Conservation (phyloP, 345 rosid genomes). For the Capsella bursapastoris region DNA sequence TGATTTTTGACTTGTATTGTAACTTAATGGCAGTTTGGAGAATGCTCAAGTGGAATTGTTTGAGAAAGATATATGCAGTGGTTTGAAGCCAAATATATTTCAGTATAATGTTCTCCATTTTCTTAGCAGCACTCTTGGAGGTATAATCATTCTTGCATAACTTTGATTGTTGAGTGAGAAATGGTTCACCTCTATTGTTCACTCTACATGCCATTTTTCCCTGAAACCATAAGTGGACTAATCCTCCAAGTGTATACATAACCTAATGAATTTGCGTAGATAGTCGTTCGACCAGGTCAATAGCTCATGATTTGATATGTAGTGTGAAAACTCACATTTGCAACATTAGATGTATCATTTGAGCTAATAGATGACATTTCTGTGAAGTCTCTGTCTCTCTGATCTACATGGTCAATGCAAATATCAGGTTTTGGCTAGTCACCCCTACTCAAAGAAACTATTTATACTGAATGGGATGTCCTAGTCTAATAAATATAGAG, state of each 20-base stretch:
- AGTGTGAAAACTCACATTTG: not conserved
- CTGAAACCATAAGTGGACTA: constrained; percentile 10
- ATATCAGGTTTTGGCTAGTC: constrained; percentile 12
- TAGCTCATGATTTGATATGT: constrained; percentile 21
- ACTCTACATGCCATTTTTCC: constrained; percentile 2
- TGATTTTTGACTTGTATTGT: constrained; percentile 47
- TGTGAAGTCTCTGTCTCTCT: not conserved
- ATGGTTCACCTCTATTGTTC: constrained; percentile 1
- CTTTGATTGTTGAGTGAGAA: constrained; percentile 13
- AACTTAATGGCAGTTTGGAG: constrained; percentile 89
- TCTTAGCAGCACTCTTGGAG: constrained; percentile 56
- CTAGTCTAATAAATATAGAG: constrained; percentile 8
- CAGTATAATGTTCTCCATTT: constrained; percentile 75
- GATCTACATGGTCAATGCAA: not conserved
- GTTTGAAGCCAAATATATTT: constrained; percentile 64
- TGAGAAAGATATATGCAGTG: constrained; percentile 77
- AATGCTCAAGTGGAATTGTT: constrained; percentile 78
- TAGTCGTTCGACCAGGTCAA: constrained; percentile 13
- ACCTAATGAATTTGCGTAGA: constrained; percentile 1
- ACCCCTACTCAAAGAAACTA: not conserved
- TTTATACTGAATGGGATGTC: not conserved
- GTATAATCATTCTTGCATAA: constrained; percentile 45
- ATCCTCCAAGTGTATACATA: not conserved
- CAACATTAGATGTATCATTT: not conserved
- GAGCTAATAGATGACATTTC: not conserved